phyloP scores from a whole-genome alignment of 2,329 filamentous ascomycete species.

The Colletotrichum acutatum region DNA sequence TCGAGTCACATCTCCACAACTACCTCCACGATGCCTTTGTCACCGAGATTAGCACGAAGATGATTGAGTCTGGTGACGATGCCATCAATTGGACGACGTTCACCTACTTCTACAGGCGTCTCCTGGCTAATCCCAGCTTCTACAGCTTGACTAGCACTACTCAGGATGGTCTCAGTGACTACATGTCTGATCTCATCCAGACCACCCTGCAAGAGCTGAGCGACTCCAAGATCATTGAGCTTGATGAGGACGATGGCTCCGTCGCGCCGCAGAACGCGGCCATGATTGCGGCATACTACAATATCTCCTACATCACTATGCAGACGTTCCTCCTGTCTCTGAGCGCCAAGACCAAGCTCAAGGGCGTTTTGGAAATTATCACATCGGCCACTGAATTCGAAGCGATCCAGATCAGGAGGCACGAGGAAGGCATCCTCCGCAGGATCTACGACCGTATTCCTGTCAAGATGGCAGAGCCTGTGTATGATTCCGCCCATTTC shows the following conservation, averaged over 20 bases:
- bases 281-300: slow-evolving; percentile 99
- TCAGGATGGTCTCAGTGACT: slow-evolving; percentile 92
- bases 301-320: slow-evolving; percentile 99
- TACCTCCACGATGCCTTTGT: slow-evolving; percentile 97
- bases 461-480: slow-evolving; percentile 90
- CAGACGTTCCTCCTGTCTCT: slow-evolving; percentile 96
- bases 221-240: slow-evolving; percentile 94
- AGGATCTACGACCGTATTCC: slow-evolving; percentile 95
- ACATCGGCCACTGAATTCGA: slow-evolving; percentile 98
- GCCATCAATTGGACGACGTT: slow-evolving; percentile 99
- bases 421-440: slow-evolving; percentile 87
- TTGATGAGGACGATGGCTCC: slow-evolving; percentile 92
- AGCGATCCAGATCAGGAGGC: slow-evolving; percentile 90
- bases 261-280: slow-evolving; percentile 92
- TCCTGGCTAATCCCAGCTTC: slow-evolving; percentile 95
- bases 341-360: slow-evolving; percentile 89
- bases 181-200: slow-evolving; percentile 94
- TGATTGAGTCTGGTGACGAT: slow-evolving; percentile 94
- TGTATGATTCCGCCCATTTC: slow-evolving; percentile 95
- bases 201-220: slow-evolving; percentile 88
- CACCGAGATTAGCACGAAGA: slow-evolving; percentile 95
- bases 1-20: slow-evolving; percentile 92
- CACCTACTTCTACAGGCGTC: slow-evolving; percentile 95
- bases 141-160: slow-evolving; percentile 91
- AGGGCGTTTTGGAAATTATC: slow-evolving; percentile 96